Base-by-base conservation (phyloP, 352 stramenopile genomes). In the Phytophthora sansomeana region DNA sequence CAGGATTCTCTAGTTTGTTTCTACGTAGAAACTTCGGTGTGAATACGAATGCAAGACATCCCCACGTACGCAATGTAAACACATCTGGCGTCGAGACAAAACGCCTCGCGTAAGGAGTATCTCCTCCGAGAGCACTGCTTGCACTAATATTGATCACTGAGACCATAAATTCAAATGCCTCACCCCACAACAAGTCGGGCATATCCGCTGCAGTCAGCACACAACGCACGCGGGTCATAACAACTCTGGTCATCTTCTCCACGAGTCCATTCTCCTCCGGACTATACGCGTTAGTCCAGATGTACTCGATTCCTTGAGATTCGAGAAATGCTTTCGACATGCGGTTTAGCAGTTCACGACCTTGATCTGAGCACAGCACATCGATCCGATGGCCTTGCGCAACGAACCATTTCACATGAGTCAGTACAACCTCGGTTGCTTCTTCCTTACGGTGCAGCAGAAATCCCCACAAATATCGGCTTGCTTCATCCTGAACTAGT, bases 401-500 rank as follows among this genome's bases (percentile, higher is more conserved):
- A n/a, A n/a, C n/a, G n/a, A n/a, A n/a, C n/a, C n/a, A n/a, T 59
- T 54, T 1, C 3, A 58, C 19, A 28, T 65, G 46, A 11, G 21
- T 26, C 36, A 65, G 33, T 4, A 65, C 47, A 11, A 46, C 47
- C 3, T 51, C 36, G 13, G 36, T 38, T 4, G 57, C 35, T 46
- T 58, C 46, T 16, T 65, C 10, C 2, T 58, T 65, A 11, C 24
- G 19, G 28, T 52, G 53, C 16, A 59, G 16, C 13, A 59, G n/a
- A 30, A 67, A 56, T 3, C 59, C 59, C 50, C 42, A 56, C 19
- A 55, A 0, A 14, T 61, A 67, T 11, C 47, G 48, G 2, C 30
- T 35, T 6, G 58, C 47, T 39, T 53, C 47, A 46, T 66, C 58
- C 17, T 43, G n/a, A 1, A 67, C 42, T 19, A 67, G 49, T 30